phyloP scores from a whole-genome alignment of 2,329 filamentous ascomycete species.

The Aspergillus terreus region DNA sequence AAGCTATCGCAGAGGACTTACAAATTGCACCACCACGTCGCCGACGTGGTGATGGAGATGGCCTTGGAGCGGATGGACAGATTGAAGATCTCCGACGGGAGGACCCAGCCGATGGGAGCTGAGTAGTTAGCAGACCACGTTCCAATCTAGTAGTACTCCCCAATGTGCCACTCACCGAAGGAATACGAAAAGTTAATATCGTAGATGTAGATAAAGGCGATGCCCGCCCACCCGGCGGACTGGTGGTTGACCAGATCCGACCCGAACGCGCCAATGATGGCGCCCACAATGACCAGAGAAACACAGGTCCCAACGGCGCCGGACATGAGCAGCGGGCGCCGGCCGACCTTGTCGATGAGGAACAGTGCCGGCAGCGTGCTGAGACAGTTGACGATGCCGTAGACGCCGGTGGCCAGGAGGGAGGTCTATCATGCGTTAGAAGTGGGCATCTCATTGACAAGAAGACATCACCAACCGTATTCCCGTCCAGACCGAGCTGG shows the following conservation, averaged over 20 bases:
- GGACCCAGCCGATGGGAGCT: constrained; percentile 38
- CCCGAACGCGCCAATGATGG: constrained; percentile 32
- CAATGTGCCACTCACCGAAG: constrained; percentile 23
- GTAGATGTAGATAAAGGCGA: constrained; percentile 38
- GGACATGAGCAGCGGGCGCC: constrained; percentile 31
- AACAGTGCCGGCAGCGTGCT: constrained; percentile 32
- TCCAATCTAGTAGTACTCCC: too few relatives aligned
- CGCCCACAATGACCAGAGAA: constrained; percentile 33
- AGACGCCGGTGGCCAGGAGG: constrained; percentile 35
- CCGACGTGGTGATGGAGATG: constrained; percentile 34
- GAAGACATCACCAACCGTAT: constrained; percentile 18
- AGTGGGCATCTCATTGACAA: too few relatives aligned
- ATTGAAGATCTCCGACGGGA: constrained; percentile 40
- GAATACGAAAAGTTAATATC: constrained; percentile 38
- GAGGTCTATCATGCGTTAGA: constrained; percentile 18
- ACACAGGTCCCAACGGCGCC: constrained; percentile 34
- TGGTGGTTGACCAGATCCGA: constrained; percentile 24
- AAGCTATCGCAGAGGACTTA: constrained; percentile 14
- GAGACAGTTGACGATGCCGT: constrained; percentile 38
- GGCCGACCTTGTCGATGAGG: constrained; percentile 34
- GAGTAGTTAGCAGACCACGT: too few relatives aligned
- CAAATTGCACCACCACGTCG: constrained; percentile 28
- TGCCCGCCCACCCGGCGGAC: constrained; percentile 34
- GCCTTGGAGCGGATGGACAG: constrained; percentile 36
- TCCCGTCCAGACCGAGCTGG: constrained; percentile 40